Evolutionary conservation across 257 asterid species (phyloP).

Genomic region (Paulownia fortunei): DNA sequence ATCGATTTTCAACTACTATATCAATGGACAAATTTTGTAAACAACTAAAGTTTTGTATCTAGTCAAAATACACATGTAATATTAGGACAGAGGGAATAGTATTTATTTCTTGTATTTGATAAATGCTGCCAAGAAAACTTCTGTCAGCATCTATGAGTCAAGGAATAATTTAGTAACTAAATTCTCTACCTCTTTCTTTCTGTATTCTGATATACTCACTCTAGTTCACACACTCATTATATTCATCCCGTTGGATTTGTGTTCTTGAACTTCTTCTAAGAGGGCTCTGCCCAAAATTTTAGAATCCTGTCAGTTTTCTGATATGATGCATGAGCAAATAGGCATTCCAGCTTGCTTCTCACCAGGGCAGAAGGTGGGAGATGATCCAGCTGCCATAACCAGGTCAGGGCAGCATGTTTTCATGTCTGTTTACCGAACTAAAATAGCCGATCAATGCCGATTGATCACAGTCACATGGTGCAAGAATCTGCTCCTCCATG

Average conservation of each 20-base stretch:
- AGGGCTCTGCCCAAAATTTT: not conserved
- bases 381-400: slow-evolving; percentile 64
- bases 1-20: too few relatives aligned
- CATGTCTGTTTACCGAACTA: slow-evolving; percentile 81
- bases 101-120: slow-evolving; percentile 45
- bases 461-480: slow-evolving; percentile 89
- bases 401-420: slow-evolving; percentile 82
- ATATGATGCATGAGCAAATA: slow-evolving; percentile 74
- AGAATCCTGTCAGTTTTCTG: not conserved
- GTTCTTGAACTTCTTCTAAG: not conserved
- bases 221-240: slow-evolving; percentile 33
- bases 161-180: slow-evolving; percentile 28
- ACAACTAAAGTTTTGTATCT: too few relatives aligned
- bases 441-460: slow-evolving; percentile 72
- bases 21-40: too few relatives aligned
- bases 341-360: slow-evolving; percentile 88
- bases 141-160: slow-evolving; percentile 62
- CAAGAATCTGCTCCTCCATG: slow-evolving; percentile 91
- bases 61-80: too few relatives aligned
- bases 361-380: slow-evolving; percentile 56
- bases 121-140: slow-evolving; percentile 66
- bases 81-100: too few relatives aligned
- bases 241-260: slow-evolving; percentile 26
- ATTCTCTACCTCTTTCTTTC: slow-evolving; percentile 29
- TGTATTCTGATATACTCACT: slow-evolving; percentile 28